Evolutionary conservation across 805 yeast species (phyloP).

Genomic region (Ogataea henricii): DNA sequence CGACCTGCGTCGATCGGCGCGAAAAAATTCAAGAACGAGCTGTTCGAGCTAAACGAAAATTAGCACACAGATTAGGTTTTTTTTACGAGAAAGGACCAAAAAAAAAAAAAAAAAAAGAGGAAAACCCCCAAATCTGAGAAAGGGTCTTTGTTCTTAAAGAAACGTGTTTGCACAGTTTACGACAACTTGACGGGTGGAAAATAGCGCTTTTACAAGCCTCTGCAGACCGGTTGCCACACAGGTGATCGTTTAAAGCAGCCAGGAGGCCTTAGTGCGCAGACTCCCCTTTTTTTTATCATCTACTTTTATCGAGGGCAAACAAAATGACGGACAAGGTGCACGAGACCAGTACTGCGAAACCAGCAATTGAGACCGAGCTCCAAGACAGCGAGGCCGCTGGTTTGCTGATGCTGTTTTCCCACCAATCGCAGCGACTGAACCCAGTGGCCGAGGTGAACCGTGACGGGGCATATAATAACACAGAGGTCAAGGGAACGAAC

Average conservation of each 20-base stretch:
- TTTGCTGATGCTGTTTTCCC: slow-evolving; percentile 40
- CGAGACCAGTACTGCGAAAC: slow-evolving; percentile 8
- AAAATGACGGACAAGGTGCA: slow-evolving; percentile 4
- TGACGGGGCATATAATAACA: not conserved
- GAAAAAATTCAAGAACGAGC: slow-evolving; percentile 1
- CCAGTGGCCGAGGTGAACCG: slow-evolving; percentile 4
- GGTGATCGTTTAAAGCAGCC: not conserved
- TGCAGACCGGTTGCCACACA: not conserved
- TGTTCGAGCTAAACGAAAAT: slow-evolving; percentile 1
- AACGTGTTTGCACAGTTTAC: not conserved
- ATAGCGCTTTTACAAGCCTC: not conserved
- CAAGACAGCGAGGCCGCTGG: slow-evolving; percentile 43
- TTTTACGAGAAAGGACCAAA: not conserved
- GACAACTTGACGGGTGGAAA: not conserved
- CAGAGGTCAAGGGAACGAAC: not conserved
- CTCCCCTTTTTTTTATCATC: not conserved
- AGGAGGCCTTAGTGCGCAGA: not conserved
- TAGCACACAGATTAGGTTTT: not conserved
- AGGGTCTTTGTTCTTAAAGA: not conserved
- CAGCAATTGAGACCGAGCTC: slow-evolving; percentile 16
- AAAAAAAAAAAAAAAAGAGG: not conserved
- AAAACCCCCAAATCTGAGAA: not conserved
- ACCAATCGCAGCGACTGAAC: slow-evolving; percentile 27
- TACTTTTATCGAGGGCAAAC: not conserved
- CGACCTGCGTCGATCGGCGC: slow-evolving; percentile 10